phyloP scores from a whole-genome alignment of 2,329 filamentous ascomycete species.

The Talaromyces sp. region DNA sequence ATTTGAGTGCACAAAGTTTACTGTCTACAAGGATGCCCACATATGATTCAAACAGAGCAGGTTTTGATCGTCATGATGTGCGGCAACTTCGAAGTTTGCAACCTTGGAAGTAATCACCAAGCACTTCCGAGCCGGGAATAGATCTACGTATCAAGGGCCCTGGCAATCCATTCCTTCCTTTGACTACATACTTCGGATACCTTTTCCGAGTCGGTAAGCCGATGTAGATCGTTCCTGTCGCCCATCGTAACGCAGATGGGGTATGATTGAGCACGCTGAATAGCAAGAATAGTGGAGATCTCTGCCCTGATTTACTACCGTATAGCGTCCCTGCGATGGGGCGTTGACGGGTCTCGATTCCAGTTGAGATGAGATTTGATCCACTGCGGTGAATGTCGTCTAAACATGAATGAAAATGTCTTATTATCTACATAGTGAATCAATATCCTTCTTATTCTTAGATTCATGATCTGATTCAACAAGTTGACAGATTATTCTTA shows the following conservation, averaged over 20 bases:
- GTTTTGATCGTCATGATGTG: too few relatives aligned
- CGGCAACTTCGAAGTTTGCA: not conserved
- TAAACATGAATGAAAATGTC: not conserved
- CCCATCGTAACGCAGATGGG: constrained; percentile 13
- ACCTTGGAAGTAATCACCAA: not conserved
- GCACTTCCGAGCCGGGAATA: not conserved
- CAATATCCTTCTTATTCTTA: too few relatives aligned
- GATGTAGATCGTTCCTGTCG: constrained; percentile 15
- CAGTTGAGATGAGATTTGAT: not conserved
- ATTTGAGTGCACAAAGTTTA: too few relatives aligned
- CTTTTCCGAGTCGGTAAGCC: not conserved
- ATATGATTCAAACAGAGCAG: too few relatives aligned
- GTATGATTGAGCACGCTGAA: not conserved
- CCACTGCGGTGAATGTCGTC: not conserved
- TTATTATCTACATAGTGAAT: too few relatives aligned
- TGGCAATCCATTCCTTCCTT: constrained; percentile 13
- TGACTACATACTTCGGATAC: not conserved
- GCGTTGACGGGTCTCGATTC: not conserved
- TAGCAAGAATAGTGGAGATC: constrained; percentile 6
- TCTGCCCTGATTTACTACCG: not conserved
- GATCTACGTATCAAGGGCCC: constrained; percentile 2
- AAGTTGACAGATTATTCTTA: too few relatives aligned
- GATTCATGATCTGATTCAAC: too few relatives aligned
- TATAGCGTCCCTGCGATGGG: not conserved
- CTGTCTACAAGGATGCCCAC: too few relatives aligned